Base-by-base conservation (phyloP, 805 yeast genomes). In the Teunomyces cretensis region DNA sequence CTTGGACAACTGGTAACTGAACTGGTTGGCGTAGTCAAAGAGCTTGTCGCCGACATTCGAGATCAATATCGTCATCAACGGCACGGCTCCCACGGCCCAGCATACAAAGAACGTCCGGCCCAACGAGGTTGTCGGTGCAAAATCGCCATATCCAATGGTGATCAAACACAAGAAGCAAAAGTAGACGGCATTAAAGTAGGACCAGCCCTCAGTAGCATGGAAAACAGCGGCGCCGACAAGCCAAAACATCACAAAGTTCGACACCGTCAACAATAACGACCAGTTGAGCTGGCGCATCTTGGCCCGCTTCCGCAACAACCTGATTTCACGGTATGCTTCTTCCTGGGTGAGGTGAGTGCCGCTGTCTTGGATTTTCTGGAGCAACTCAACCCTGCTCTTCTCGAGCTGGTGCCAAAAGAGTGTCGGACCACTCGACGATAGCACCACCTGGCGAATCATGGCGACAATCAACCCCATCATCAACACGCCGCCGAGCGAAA, bases 141-240 rank as follows among this genome's bases (percentile, higher is more conserved):
- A 81, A 57, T 84, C 90, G 26, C 96, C 97, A 62, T 86, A 88
- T 0, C 96, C 96, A 45, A 90, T 85, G 0, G 96, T 87, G 6
- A 88, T 65, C 42, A 90, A 74, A 55, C 92, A 82, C 32, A 86
- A 65, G 50, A 85, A 81, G 48, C 91, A 80, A 56, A 87, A 89
- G 65, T 90, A 90, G n/a, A 86, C 71, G 2, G 81, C 74, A 43
- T 80, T 69, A 51, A 85, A 86, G 62, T 83, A 90, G 5, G 74
- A 48, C 96, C 96, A 90, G 3, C 65, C 68, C 60, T 88, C 96
- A 13, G 78, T 64, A 28, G 64, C 69, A 30, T 69, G 65, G 57
- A 89, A 86, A 0, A 80, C 77, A 28, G 81, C 48, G 0, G 90
- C 89, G 0, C 97, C 97, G 8, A 86, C 45, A 4, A 88, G 67